phyloP scores from a whole-genome alignment of 2,329 filamentous ascomycete genomes.

The Curvularia hawaiiensis region DNA sequence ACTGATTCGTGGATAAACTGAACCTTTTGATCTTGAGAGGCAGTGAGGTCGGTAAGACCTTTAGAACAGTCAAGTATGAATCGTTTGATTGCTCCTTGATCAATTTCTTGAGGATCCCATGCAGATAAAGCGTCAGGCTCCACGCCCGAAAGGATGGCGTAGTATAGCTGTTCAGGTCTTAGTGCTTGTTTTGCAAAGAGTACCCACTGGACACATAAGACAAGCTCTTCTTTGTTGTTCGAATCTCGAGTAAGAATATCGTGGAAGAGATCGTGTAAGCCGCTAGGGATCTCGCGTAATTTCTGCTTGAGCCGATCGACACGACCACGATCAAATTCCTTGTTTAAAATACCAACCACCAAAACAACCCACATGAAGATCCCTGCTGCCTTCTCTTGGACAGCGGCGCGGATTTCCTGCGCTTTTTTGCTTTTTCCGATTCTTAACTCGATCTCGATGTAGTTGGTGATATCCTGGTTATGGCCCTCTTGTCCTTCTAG shows the following conservation, averaged over 20 bases:
- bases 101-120: conserved; percentile 23
- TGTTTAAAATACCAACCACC: conserved; percentile 50
- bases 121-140: conserved; percentile 11
- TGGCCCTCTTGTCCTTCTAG: conserved; percentile 49
- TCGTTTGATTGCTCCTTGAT: conserved; percentile 12
- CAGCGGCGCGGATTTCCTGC: conserved; percentile 30
- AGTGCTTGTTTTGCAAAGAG: conserved; percentile 24
- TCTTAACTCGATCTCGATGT: conserved; percentile 27
- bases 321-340: conserved; percentile 47
- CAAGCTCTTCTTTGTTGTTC: conserved; percentile 12
- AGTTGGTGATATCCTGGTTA: conserved; percentile 43
- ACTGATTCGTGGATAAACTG: conserved; percentile 43
- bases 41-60: conserved; percentile 29
- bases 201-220: conserved; percentile 27
- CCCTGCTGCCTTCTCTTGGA: conserved; percentile 49
- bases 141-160: conserved; percentile 19
- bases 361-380: conserved; percentile 50
- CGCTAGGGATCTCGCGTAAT: not conserved
- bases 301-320: not conserved
- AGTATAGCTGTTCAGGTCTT: conserved; percentile 23
- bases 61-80: conserved; percentile 34
- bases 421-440: conserved; percentile 26
- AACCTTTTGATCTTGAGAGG: conserved; percentile 22
- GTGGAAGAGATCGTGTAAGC: not conserved
- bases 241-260: conserved; percentile 49